phyloP scores from a whole-genome alignment of 805 yeast species.

The Cyberlindnera xylosilytica region DNA sequence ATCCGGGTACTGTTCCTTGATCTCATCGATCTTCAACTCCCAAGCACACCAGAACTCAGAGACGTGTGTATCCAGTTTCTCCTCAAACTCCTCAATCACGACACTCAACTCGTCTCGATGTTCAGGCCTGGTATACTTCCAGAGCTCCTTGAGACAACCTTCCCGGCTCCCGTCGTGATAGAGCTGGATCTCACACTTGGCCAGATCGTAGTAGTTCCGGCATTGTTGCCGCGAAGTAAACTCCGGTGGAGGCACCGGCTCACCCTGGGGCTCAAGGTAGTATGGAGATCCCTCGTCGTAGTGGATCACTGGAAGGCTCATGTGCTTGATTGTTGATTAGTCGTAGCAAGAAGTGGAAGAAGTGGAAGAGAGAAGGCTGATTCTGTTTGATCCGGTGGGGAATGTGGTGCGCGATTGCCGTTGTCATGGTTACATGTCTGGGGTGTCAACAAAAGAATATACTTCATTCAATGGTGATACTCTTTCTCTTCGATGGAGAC shows the following conservation, averaged over 20 bases:
- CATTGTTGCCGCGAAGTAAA: conserved; percentile 5
- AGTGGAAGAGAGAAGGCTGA: neutral
- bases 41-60: conserved; percentile 8
- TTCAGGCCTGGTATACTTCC: neutral
- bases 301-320: conserved; percentile 5
- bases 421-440: neutral
- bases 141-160: neutral
- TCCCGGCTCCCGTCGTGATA: conserved; percentile 4
- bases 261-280: conserved; percentile 4
- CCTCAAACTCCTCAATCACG: conserved; percentile 2
- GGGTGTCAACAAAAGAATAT: no score
- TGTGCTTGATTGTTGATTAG: no score
- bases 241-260: neutral
- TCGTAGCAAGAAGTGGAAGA: no score
- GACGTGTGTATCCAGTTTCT: neutral
- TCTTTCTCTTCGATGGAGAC: neutral
- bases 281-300: conserved; percentile 2
- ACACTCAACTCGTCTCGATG: neutral
- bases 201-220: conserved; percentile 6
- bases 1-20: neutral
- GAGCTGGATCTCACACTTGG: conserved; percentile 5
- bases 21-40: conserved; percentile 4
- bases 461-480: neutral
- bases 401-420: neutral
- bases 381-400: no score